A percentile compares a stretch with the other conserved stretches of the same genome.
phyloP scores from a whole-genome alignment of 169 alveolate species.

The Sarcocystis neurona region DNA sequence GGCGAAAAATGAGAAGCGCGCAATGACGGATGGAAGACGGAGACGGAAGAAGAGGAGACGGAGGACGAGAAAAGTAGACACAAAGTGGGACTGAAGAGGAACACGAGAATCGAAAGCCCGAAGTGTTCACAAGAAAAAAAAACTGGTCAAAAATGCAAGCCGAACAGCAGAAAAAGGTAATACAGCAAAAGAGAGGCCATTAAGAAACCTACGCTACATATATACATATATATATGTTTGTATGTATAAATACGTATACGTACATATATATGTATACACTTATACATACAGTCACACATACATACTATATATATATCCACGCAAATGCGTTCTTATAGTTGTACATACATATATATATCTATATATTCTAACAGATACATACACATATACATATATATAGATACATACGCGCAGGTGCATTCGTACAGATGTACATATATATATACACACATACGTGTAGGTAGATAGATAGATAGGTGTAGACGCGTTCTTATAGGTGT shows the following conservation, averaged over 20 bases:
- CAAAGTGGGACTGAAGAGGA: background rate
- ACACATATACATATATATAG: background rate
- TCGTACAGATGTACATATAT: background rate
- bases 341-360: background rate
- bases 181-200: background rate
- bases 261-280: background rate
- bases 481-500: background rate
- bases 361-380: background rate
- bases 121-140: background rate
- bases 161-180: background rate
- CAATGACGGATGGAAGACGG: background rate
- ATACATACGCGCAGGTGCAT: background rate
- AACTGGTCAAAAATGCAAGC: background rate
- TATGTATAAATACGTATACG: background rate
- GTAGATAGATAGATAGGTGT: background rate
- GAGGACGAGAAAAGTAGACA: background rate
- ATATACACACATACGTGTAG: background rate
- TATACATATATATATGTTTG: too few species aligned
- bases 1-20: background rate
- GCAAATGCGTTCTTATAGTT: background rate
- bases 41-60: background rate
- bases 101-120: background rate
- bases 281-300: too few species aligned
- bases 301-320: background rate
- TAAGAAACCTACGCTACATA: too few species aligned